Conservation (phyloP, 2,329 filamentous ascomycete genomes). For the Diaporthe sp. region DNA sequence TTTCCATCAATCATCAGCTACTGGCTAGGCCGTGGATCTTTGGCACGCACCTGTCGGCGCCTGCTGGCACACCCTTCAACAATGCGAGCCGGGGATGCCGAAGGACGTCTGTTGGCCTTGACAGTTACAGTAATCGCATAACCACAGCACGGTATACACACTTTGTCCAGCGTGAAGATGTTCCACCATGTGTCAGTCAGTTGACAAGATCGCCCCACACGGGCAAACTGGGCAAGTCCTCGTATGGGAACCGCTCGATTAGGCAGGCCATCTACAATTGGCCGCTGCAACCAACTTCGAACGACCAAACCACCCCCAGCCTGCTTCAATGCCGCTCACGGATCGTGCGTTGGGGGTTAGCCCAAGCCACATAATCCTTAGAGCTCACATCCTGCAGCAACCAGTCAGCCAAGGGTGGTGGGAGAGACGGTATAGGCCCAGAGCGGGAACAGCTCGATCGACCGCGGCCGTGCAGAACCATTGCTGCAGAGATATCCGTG, state of each 20-base stretch:
- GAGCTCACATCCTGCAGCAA: not conserved
- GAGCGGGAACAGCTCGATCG: conserved; percentile 3
- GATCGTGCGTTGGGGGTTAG: not conserved
- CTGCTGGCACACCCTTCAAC: conserved; percentile 14
- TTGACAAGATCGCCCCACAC: conserved; percentile 16
- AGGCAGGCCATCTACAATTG: not conserved
- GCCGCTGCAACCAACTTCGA: not conserved
- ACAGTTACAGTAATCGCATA: not conserved
- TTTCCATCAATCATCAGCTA: conserved; percentile 31
- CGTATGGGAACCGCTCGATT: not conserved
- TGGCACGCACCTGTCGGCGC: conserved; percentile 23
- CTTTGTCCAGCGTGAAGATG: not conserved
- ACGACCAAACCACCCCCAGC: not conserved
- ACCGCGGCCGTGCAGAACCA: not conserved
- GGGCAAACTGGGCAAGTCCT: not conserved
- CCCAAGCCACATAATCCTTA: conserved; percentile 8
- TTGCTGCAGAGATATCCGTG: conserved; percentile 6
- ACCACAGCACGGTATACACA: conserved; percentile 1
- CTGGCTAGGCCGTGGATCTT: not conserved
- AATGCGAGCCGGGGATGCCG: not conserved
- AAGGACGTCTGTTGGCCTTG: not conserved
- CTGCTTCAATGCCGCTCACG: not conserved
- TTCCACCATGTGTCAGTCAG: not conserved
- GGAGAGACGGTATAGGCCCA: not conserved
- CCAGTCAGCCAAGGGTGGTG: not conserved